Evolutionary conservation across 331 rosid genomes (phyloP), one percentile per base, ranked within the genome.

Genomic region (Prunus yedoensis): DNA sequence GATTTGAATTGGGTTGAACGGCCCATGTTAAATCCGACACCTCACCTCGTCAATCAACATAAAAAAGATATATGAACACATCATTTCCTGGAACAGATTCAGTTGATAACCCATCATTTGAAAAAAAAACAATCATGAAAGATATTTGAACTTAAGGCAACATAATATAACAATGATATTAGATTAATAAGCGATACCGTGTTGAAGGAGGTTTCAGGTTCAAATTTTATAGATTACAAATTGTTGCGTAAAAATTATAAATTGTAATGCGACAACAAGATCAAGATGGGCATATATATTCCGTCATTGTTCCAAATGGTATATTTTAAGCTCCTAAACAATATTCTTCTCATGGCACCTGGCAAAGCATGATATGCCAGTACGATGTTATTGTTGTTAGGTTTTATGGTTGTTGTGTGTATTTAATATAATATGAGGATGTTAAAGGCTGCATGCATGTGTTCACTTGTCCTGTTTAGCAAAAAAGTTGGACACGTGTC

Each of bases 401-500:
- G 64, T 71, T 71, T 53, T 71, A 32, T 32, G 1, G 75, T 53
- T 71, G 32, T 21, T 71, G 0, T 41, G 18, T 15, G 59, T 38
- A 1, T 38, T 38, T 38, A 38, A 6, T 38, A 38, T 38, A 6
- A 7, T 61, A 2, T 61, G n/a, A 69, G 17, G n/a, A 65, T 10
- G 28, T 28, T 70, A 15, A 51, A 70, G 11, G 49, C 20, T 15
- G 43, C 43, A 1, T 6, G 43, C 76, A 56, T 56, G 56, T 57
- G 54, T 71, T 43, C 10, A 18, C 8, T 20, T 43, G 25, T 23
- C 16, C 15, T 43, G 10, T 46, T 23, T 16, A 1, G 27, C 45
- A 45, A 47, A 27, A 46, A 73, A 45, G 46, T 3, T 23, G n/a
- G 18, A 20, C 27, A 73, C 68, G 68, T 59, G 77, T 73, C 77